Base-by-base conservation (phyloP, 2,329 filamentous ascomycete species). In the Cercospora citrullina region DNA sequence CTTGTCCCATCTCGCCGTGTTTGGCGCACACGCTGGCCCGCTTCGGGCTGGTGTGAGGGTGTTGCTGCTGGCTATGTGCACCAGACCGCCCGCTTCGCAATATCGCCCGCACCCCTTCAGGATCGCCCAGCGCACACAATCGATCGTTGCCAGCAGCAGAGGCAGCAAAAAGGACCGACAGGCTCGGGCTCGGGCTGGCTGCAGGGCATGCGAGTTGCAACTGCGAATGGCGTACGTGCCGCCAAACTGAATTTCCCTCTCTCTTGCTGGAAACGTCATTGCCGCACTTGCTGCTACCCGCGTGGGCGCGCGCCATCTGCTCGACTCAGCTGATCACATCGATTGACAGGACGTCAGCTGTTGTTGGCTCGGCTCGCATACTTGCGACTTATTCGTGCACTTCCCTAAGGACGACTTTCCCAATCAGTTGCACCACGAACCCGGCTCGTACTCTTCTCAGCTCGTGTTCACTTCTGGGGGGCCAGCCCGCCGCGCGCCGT, bases 401-500 rank as follows among this genome's bases (percentile, higher is more conserved):
- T 26, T 48, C 31, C 31, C 45, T 33, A 55, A 42, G 60, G 58
- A 67, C 60, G 39, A 63, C 65, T 26, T 53, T 39, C 66, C 66
- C 62, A 63, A 65, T 21, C 63, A 23, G 60, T 51, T 31, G 57
- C 63, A 48, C 64, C 63, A 69, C 69, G 64, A 33, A 53, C 67
- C 69, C 60, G 57, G 66, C 69, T 64, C 51, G 28, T 68, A 58
- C 69, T 65, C 45, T 68, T 69, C 65, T 69, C 69, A 69, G 65
- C 69, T 63, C 65, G 68, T 65, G 63, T 66, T 64, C 57, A 48
- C 39, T 59, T 58, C 51, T 60, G 39, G 59, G 28, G 36, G 45
- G 68, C 67, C 64, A 60, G 67, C 60, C 67, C 69, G 61, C 48
- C 57, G 31, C 51, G 60, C 63, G 64, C 68, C 69, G 60, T 30